Percentiles rank a stretch among this genome's conserved stretches.
Conservation (phyloP, 345 rosid species). For the Euclidium syriacum region DNA sequence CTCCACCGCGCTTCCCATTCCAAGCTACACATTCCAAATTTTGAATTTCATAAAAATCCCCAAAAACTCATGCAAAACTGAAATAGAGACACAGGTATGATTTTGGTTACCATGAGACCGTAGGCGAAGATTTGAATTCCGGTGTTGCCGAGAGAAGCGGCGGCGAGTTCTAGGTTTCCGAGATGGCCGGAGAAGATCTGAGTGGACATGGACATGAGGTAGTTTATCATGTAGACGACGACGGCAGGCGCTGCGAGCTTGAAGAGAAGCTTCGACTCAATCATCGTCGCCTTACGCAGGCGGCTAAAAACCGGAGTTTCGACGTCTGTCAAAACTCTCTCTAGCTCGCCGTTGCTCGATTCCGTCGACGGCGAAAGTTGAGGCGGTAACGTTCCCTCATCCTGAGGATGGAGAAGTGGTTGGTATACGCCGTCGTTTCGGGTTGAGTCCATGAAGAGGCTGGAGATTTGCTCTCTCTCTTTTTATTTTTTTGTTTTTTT, state of each 20-base stretch:
- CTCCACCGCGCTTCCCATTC: slow-evolving; percentile 75
- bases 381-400: background rate
- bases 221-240: slow-evolving; percentile 49
- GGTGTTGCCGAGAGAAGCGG: slow-evolving; percentile 59
- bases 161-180: slow-evolving; percentile 58
- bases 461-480: background rate
- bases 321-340: slow-evolving; percentile 22
- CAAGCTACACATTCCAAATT: slow-evolving; percentile 23
- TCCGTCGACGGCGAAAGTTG: background rate
- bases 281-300: slow-evolving; percentile 19
- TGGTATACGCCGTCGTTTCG: background rate
- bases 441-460: slow-evolving; percentile 4
- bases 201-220: slow-evolving; percentile 55
- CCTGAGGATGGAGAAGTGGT: slow-evolving; percentile 8
- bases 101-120: slow-evolving; percentile 25
- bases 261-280: slow-evolving; percentile 37
- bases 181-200: slow-evolving; percentile 58
- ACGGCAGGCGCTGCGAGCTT: slow-evolving; percentile 51
- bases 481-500: background rate
- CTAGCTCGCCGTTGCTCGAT: slow-evolving; percentile 18
- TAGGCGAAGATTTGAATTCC: slow-evolving; percentile 49
- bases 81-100: too few relatives aligned
- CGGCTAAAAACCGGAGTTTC: slow-evolving; percentile 18
- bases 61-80: background rate
- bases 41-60: background rate